Conservation (phyloP, 2,329 filamentous ascomycete genomes). For the Pseudogymnoascus verrucosus region DNA sequence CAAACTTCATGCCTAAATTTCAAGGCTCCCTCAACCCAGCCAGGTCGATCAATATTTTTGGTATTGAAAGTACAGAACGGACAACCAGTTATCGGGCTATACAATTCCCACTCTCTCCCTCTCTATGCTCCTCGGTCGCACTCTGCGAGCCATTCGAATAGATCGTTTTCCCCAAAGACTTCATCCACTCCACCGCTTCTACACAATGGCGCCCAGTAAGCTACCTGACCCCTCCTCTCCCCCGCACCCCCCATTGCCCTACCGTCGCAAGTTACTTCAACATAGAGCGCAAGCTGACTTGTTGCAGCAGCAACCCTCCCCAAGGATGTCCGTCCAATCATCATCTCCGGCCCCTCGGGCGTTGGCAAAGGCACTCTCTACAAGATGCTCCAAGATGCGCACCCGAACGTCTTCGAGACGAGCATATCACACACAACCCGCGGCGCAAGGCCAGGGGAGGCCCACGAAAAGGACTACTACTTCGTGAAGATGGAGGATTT, state of each 20-base stretch:
- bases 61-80: background rate
- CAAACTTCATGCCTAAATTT: background rate
- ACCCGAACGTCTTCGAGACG: conserved; percentile 48
- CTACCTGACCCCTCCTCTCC: conserved; percentile 9
- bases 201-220: conserved; percentile 27
- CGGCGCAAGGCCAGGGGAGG: conserved; percentile 63
- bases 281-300: background rate
- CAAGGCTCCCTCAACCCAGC: background rate
- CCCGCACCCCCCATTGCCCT: conserved; percentile 12
- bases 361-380: conserved; percentile 77
- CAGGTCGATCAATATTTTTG: conserved; percentile 1
- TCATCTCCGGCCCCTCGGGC: conserved; percentile 73
- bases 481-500: conserved; percentile 64
- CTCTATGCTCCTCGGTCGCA: conserved; percentile 16
- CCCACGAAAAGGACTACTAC: conserved; percentile 73
- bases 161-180: conserved; percentile 14
- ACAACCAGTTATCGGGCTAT: background rate
- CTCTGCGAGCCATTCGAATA: conserved; percentile 16
- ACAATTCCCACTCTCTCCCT: conserved; percentile 12
- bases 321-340: conserved; percentile 47
- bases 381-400: conserved; percentile 56
- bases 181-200: conserved; percentile 11
- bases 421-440: conserved; percentile 74
- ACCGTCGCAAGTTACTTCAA: background rate
- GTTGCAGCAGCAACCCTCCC: conserved; percentile 1